Base-by-base conservation (phyloP, 768 basidiomycete genomes). In the Boletus rubroflammeus region DNA sequence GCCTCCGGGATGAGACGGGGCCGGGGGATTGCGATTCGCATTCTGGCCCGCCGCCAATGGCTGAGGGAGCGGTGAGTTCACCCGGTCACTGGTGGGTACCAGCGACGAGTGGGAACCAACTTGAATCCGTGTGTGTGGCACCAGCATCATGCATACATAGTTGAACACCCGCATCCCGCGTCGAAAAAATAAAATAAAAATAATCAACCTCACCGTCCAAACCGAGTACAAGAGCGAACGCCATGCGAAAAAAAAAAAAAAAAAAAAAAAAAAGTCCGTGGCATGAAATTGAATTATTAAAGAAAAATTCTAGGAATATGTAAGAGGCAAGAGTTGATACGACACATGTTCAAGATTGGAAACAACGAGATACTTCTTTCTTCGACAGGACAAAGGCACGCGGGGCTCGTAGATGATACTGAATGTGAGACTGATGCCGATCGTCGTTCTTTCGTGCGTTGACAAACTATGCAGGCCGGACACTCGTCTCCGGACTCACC, bases 401-500 rank as follows among this genome's bases (percentile, higher is more conserved):
- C 21, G 15, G 4, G 26, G 47, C 11, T 5, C 17, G 34, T 26
- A 26, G 11, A 29, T 13, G 10, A 8, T 21, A 23, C 8, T 0
- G 15, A 29, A 23, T 21, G 15, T 15, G 28, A n/a, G n/a, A 21
- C 9, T 14, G 49, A 31, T 23, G 0, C 21, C 17, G 15, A 23
- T 28, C n/a, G 9, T 32, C 25, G 26, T 11, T 9, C 2, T 41
- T 14, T 43, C 13, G 40, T 10, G 45, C 25, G 21, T 1, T 52
- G 17, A 7, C 31, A 32, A 62, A 15, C 23, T 46, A 67, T 36
- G 47, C 60, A 17, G 63, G 55, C 11, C 62, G 64, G 19, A 55
- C 28, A 55, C 66, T 60, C 1, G 14, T 46, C 21, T 70, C 70
- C 25, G 51, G 7, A 15, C 42, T 54, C 8, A 60, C 31, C 31